A percentile compares a stretch with the other conserved stretches of the same genome.
Conservation (phyloP, 2,329 filamentous ascomycete species). For the Neonectria neomacrospora region DNA sequence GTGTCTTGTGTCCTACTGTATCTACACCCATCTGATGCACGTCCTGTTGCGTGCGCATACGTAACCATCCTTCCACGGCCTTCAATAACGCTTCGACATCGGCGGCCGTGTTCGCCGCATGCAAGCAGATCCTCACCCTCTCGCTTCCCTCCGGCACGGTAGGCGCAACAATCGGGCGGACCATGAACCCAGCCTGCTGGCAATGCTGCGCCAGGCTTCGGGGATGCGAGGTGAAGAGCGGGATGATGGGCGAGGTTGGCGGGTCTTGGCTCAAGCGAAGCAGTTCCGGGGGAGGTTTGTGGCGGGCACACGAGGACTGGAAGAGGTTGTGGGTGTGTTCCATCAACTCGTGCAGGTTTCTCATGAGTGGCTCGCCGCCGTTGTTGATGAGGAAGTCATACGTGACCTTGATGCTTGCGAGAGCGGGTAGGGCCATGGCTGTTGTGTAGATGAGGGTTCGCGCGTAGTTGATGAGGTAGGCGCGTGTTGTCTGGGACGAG, state of each 20-base stretch:
- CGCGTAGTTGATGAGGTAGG: constrained; percentile 80
- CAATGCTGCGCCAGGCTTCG: constrained; percentile 69
- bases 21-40: too few relatives aligned
- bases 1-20: not conserved
- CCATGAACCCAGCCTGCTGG: constrained; percentile 67
- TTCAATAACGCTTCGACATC: constrained; percentile 66
- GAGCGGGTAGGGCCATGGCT: constrained; percentile 69
- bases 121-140: constrained; percentile 73
- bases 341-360: constrained; percentile 48
- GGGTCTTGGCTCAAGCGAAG: constrained; percentile 49
- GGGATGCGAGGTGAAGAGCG: constrained; percentile 67
- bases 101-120: constrained; percentile 70
- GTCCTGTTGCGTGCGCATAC: not conserved
- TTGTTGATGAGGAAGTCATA: constrained; percentile 67
- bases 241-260: constrained; percentile 72
- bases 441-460: constrained; percentile 81
- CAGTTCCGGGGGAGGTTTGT: constrained; percentile 37
- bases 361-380: constrained; percentile 52
- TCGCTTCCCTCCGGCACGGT: constrained; percentile 73
- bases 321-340: constrained; percentile 60
- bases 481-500: constrained; percentile 66
- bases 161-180: constrained; percentile 74
- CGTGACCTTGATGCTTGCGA: constrained; percentile 67
- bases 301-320: constrained; percentile 45
- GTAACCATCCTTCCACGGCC: constrained; percentile 60